phyloP scores from a whole-genome alignment of 2,329 filamentous ascomycete genomes.

The Sporothrix phasma region DNA sequence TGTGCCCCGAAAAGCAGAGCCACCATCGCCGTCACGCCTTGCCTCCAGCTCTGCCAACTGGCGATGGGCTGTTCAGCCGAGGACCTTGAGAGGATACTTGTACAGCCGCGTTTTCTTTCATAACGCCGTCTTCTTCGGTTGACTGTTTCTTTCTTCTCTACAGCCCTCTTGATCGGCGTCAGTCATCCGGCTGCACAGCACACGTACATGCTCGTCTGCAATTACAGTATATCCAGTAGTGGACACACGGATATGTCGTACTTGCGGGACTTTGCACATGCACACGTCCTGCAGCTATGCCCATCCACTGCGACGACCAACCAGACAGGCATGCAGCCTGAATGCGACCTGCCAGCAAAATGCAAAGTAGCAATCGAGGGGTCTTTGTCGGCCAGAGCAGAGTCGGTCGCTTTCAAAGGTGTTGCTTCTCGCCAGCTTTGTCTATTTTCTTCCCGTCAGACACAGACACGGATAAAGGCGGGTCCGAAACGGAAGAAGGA shows the following conservation, averaged over 20 bases:
- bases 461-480: no score
- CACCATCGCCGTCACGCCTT: no score
- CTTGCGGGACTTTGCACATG: neutral
- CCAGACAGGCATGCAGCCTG: neutral
- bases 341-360: neutral
- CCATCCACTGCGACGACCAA: no score
- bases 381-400: neutral
- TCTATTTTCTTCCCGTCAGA: no score
- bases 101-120: neutral
- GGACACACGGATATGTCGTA: neutral
- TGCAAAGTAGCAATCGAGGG: neutral
- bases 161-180: neutral
- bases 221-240: no score
- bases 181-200: constrained; percentile 8
- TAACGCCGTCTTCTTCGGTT: neutral
- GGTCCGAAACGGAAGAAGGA: neutral
- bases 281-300: constrained; percentile 15
- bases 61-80: no score
- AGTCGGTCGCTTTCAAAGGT: no score
- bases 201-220: neutral
- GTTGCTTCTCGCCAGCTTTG: no score
- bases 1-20: no score
- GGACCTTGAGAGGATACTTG: no score
- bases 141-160: neutral
- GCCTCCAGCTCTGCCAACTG: no score